Evolutionary conservation across 306 rosid species (phyloP).

Genomic region (Oemleria cerasiformis): DNA sequence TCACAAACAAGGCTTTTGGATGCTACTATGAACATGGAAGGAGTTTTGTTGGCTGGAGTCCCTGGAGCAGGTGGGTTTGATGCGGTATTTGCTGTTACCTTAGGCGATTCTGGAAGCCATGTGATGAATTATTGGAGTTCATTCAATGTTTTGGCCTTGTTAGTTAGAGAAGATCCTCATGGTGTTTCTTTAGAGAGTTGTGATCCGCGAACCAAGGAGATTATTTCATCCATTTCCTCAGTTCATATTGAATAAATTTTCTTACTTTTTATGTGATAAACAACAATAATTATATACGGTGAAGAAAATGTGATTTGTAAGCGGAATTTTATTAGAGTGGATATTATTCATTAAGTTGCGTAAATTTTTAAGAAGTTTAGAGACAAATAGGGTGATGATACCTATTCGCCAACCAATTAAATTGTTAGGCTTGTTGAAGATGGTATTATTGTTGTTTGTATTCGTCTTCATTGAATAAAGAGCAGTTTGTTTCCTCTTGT

Average conservation of each 20-base stretch:
- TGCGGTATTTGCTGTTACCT: conserved; percentile 80
- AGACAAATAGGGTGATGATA: no score
- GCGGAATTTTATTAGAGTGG: not conserved
- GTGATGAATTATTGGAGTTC: conserved; percentile 60
- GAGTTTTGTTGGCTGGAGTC: conserved; percentile 91
- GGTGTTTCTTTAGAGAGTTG: conserved; percentile 77
- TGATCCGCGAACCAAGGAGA: conserved; percentile 71
- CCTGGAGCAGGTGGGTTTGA: conserved; percentile 99
- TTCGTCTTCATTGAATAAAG: no score
- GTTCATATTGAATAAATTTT: conserved; percentile 46
- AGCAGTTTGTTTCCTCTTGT: no score
- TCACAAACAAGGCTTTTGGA: conserved; percentile 84
- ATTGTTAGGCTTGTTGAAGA: no score
- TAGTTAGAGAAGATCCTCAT: conserved; percentile 91
- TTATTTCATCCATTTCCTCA: conserved; percentile 71
- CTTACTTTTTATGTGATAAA: conserved; percentile 2
- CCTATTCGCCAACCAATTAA: no score
- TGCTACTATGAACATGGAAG: conserved; percentile 85
- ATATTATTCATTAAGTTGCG: not conserved
- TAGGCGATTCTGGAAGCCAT: conserved; percentile 61
- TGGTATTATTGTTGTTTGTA: no score
- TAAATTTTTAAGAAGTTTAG: not conserved
- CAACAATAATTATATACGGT: not conserved
- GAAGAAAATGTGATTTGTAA: not conserved
- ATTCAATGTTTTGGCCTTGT: conserved; percentile 67